Percentiles rank a stretch among this genome's conserved stretches.
phyloP scores from a whole-genome alignment of 2,329 filamentous ascomycete genomes.

The Curvularia eragrostidis region DNA sequence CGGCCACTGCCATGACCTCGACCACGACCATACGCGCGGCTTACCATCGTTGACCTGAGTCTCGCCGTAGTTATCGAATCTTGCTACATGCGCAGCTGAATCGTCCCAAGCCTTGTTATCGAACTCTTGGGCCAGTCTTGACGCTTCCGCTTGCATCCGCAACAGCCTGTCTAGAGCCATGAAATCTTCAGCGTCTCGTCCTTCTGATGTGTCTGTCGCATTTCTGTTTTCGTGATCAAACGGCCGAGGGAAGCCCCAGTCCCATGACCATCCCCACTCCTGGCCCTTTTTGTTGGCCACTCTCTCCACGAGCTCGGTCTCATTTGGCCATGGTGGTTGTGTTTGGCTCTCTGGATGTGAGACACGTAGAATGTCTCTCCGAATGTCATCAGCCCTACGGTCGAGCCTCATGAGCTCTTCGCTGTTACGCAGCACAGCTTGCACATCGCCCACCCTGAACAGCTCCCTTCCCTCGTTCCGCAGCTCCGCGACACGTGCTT shows the following conservation, averaged over 20 bases:
- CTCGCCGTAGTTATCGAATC: not conserved
- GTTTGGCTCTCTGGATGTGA: conserved; percentile 3
- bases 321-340: conserved; percentile 5
- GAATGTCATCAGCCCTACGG: conserved; percentile 33
- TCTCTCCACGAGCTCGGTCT: conserved; percentile 34
- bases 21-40: conserved; percentile 18
- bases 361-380: conserved; percentile 32
- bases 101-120: conserved; percentile 16
- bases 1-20: conserved; percentile 32
- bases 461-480: conserved; percentile 36
- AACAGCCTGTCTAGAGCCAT: conserved; percentile 9
- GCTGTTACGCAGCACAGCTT: conserved; percentile 38
- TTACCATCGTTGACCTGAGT: not conserved
- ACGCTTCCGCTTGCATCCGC: conserved; percentile 15
- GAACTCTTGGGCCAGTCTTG: conserved; percentile 15
- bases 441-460: conserved; percentile 37
- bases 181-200: not conserved
- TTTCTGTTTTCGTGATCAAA: conserved; percentile 27
- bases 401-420: conserved; percentile 43
- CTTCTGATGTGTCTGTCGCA: conserved; percentile 2
- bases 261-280: conserved; percentile 46
- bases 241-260: conserved; percentile 42
- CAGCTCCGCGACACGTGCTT: conserved; percentile 28
- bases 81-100: not conserved
- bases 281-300: conserved; percentile 42